Percentiles rank a stretch among this genome's conserved stretches.
phyloP scores from a whole-genome alignment of 2,329 filamentous ascomycete genomes.

The Onygenales sp. region DNA sequence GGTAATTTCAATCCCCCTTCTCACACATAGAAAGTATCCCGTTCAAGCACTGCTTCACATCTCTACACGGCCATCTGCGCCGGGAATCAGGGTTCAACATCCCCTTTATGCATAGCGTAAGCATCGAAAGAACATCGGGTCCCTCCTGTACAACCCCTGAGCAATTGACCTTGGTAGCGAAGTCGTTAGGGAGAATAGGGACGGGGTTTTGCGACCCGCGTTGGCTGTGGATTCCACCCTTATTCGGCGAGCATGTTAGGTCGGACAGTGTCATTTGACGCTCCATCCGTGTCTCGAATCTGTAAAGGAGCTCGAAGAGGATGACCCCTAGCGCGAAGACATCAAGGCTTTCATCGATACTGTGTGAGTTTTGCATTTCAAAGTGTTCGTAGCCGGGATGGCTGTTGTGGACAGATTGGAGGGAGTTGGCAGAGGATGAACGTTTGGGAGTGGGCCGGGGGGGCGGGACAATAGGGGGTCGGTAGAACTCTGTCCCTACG shows the following conservation, averaged over 20 bases:
- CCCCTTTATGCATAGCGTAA: constrained; percentile 26
- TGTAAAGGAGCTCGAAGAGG: constrained; percentile 51
- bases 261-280: constrained; percentile 33
- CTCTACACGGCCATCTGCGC: constrained; percentile 27
- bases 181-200: constrained; percentile 26
- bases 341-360: constrained; percentile 45
- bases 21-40: constrained; percentile 15
- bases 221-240: neutral
- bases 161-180: constrained; percentile 27
- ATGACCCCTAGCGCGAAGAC: constrained; percentile 55
- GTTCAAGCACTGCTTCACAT: constrained; percentile 26
- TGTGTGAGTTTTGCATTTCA: neutral
- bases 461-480: constrained; percentile 34
- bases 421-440: neutral
- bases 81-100: constrained; percentile 32
- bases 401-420: constrained; percentile 6
- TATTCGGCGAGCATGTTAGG: constrained; percentile 23
- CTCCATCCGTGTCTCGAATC: constrained; percentile 43
- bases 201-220: constrained; percentile 11
- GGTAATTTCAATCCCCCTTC: neutral
- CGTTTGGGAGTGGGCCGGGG: neutral
- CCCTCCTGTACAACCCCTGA: constrained; percentile 18
- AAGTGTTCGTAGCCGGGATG: neutral
- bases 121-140: constrained; percentile 21
- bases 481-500: constrained; percentile 55